Evolutionary conservation across 164 flowering plant genomes (phyloP).

Genomic region (Aristolochia fimbriata): DNA sequence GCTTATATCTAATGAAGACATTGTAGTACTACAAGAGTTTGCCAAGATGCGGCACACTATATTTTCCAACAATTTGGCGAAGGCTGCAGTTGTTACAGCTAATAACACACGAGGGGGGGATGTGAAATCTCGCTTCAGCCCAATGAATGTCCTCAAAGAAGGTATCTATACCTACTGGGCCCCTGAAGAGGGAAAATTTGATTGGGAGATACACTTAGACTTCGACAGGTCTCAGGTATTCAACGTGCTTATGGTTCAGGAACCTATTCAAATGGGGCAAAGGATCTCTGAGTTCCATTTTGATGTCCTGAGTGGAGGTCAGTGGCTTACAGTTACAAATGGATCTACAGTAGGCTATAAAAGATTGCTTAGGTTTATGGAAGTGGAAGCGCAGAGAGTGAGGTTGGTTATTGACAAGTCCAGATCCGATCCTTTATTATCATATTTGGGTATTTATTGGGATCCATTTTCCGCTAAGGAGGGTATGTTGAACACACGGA

Average conservation of each 20-base stretch:
- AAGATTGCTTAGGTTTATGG: constrained; percentile 50
- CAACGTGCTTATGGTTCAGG: constrained; percentile 73
- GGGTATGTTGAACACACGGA: constrained; percentile 7
- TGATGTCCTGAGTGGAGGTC: constrained; percentile 32
- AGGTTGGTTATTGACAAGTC: constrained; percentile 57
- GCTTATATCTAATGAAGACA: constrained; percentile 77
- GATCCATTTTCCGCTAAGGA: constrained; percentile 37
- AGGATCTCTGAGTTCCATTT: constrained; percentile 54
- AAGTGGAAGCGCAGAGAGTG: constrained; percentile 31
- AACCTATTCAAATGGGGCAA: constrained; percentile 95
- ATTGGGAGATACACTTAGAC: constrained; percentile 49
- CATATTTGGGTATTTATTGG: constrained; percentile 51
- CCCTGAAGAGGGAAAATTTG: constrained; percentile 40
- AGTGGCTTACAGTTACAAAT: constrained; percentile 37
- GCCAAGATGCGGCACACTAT: constrained; percentile 42
- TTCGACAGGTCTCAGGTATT: constrained; percentile 33
- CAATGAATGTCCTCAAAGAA: constrained; percentile 45
- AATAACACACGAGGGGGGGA: constrained; percentile 60
- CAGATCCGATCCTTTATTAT: constrained; percentile 64
- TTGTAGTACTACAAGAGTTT: constrained; percentile 68
- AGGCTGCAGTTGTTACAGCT: constrained; percentile 34
- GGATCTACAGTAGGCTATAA: constrained; percentile 83
- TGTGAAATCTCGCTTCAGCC: constrained; percentile 26
- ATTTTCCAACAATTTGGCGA: constrained; percentile 66
- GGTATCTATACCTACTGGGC: constrained; percentile 75